These are phyloP conservation scores for Colletotrichum echinochloae DNA, from an alignment of 2,329 filamentous ascomycete genomes.

Conservation along the genomic window DNA sequence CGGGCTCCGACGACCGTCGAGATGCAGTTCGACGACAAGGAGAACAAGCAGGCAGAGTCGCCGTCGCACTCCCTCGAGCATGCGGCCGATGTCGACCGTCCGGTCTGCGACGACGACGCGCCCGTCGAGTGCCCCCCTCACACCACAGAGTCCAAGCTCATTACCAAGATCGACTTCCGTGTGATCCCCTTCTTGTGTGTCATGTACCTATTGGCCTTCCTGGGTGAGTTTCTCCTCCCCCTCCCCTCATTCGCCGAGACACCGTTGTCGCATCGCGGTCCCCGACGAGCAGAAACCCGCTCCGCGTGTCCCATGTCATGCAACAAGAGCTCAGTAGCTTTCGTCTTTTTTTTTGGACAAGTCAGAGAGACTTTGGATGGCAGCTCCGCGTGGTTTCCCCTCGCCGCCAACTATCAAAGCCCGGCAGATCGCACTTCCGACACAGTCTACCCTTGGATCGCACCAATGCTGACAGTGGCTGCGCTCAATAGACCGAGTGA, in stretches of 20 bases:
- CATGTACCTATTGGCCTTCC: slow-evolving; percentile 77
- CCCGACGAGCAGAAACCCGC: neutral
- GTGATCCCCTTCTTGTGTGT: slow-evolving; percentile 80
- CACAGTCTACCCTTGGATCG: neutral
- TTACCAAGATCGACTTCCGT: slow-evolving; percentile 75
- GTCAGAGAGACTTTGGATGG: neutral
- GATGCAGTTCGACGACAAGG: slow-evolving; percentile 38
- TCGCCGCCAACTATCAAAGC: neutral
- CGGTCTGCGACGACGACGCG: slow-evolving; percentile 22
- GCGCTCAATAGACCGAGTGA: slow-evolving; percentile 69
- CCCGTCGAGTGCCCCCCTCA: slow-evolving; percentile 59
- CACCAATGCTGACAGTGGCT: neutral
- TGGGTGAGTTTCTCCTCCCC: slow-evolving; percentile 62
- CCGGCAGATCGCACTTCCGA: neutral
- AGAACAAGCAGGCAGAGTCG: slow-evolving; percentile 24
- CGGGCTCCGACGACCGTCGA: neutral
- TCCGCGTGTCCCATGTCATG: no score
- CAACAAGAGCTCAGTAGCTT: neutral
- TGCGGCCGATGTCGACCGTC: slow-evolving; percentile 31
- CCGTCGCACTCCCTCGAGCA: slow-evolving; percentile 33
- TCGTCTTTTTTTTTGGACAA: no score
- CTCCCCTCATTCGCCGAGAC: neutral
- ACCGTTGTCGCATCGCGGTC: neutral
- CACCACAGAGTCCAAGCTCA: slow-evolving; percentile 73
- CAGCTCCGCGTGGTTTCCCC: neutral